Conservation (phyloP, 1,284 basidiomycete genomes). For the Tilletia indica region DNA sequence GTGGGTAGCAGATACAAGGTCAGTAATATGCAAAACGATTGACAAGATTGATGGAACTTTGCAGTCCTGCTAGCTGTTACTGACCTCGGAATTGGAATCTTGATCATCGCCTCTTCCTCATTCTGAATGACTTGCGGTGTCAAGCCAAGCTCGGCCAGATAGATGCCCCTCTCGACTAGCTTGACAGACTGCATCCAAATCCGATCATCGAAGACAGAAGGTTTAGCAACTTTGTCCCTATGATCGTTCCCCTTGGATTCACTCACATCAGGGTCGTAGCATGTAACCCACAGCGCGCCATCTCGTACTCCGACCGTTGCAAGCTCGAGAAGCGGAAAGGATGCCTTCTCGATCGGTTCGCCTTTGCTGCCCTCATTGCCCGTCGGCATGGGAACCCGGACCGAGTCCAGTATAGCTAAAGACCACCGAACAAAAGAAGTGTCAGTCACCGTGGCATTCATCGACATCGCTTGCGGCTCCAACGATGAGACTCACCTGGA, state of each 20-base stretch:
- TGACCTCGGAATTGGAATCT: slow-evolving; percentile 46
- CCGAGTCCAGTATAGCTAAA: slow-evolving; percentile 37
- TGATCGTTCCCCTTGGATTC: background rate
- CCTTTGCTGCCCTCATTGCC: background rate
- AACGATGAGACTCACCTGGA: slow-evolving; percentile 25
- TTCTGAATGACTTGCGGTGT: slow-evolving; percentile 39
- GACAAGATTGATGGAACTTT: too few relatives aligned
- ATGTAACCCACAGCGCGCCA: slow-evolving; percentile 44
- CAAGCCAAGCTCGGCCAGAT: slow-evolving; percentile 41
- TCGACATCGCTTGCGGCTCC: too few relatives aligned
- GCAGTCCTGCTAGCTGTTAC: background rate
- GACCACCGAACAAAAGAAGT: background rate
- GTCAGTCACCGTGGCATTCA: background rate
- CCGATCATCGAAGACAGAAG: background rate
- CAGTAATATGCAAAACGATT: too few relatives aligned
- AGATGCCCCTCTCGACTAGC: slow-evolving; percentile 51
- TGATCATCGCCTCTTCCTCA: slow-evolving; percentile 44
- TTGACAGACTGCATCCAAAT: slow-evolving; percentile 36
- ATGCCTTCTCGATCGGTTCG: slow-evolving; percentile 8
- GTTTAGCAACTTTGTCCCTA: background rate
- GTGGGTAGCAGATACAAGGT: background rate
- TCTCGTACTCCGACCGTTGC: slow-evolving; percentile 53
- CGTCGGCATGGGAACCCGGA: slow-evolving; percentile 33
- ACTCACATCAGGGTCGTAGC: slow-evolving; percentile 43
- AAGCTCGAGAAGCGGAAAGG: slow-evolving; percentile 38